A percentile compares a stretch with the other conserved stretches of the same genome.
phyloP scores from a whole-genome alignment of 495 filamentous ascomycete species.

The Eremomyces bilateralis region DNA sequence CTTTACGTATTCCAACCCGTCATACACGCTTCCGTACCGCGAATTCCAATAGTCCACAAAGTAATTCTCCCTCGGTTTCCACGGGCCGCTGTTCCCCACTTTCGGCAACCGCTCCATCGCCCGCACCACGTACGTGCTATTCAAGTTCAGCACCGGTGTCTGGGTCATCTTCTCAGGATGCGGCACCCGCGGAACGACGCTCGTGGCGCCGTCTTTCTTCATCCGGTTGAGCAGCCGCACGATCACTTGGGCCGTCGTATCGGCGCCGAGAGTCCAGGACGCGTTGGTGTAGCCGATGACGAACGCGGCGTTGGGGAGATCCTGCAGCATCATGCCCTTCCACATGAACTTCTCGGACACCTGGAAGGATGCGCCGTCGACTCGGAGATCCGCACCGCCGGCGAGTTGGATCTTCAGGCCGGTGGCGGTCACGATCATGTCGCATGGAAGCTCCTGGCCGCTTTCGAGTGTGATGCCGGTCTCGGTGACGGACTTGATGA shows the following conservation, averaged over 20 bases:
- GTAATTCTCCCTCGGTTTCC: conserved; percentile 33
- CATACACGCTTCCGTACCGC: conserved; percentile 25
- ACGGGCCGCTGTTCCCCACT: conserved; percentile 27
- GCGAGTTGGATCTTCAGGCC: conserved; percentile 38
- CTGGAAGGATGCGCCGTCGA: conserved; percentile 32
- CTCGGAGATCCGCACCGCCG: conserved; percentile 25
- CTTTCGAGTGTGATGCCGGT: conserved; percentile 32
- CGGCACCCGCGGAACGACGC: conserved; percentile 13
- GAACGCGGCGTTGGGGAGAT: conserved; percentile 33
- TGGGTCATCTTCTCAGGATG: conserved; percentile 15
- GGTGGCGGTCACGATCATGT: conserved; percentile 59
- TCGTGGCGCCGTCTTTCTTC: conserved; percentile 19
- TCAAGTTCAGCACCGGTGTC: conserved; percentile 23
- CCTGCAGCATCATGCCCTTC: conserved; percentile 37
- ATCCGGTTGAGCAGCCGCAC: conserved; percentile 24
- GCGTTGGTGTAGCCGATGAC: conserved; percentile 36
- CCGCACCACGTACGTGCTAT: conserved; percentile 28
- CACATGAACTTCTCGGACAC: conserved; percentile 28
- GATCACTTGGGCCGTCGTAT: conserved; percentile 28
- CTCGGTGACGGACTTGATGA: conserved; percentile 38
- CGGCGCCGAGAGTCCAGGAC: conserved; percentile 38
- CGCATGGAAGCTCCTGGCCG: conserved; percentile 35
- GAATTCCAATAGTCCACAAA: conserved; percentile 29
- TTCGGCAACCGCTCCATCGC: conserved; percentile 22
- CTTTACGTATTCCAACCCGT: conserved; percentile 17